Conservation (phyloP, 2,329 filamentous ascomycete species). For the Meredithiella fracta region DNA sequence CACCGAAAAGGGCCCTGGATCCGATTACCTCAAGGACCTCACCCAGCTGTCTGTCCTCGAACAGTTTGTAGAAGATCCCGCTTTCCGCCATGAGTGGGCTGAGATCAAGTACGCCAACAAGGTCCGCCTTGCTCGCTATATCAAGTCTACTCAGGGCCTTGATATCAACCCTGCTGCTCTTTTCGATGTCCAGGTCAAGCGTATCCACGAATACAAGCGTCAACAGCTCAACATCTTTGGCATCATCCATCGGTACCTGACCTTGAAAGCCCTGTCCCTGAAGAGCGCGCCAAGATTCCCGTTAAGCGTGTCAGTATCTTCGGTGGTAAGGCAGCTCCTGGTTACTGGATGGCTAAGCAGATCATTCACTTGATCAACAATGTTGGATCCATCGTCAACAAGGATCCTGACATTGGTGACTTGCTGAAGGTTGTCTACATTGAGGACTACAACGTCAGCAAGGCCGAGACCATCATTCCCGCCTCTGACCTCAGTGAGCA, state of each 20-base stretch:
- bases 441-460: constrained; percentile 98
- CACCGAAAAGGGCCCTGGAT: constrained; percentile 30
- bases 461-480: constrained; percentile 90
- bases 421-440: constrained; percentile 93
- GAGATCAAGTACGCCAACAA: constrained; percentile 98
- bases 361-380: constrained; percentile 94
- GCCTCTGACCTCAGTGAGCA: constrained; percentile 96
- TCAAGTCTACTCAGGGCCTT: constrained; percentile 65
- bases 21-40: constrained; percentile 73
- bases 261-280: constrained; percentile 72
- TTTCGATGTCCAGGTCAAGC: constrained; percentile 96
- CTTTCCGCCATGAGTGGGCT: constrained; percentile 85
- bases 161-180: constrained; percentile 73
- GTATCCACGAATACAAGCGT: constrained; percentile 98
- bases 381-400: constrained; percentile 80
- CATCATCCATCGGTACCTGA: constrained; percentile 84
- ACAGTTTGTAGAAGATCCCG: constrained; percentile 65
- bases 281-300: constrained; percentile 78
- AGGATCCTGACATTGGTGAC: constrained; percentile 80
- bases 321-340: constrained; percentile 90
- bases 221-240: constrained; percentile 99
- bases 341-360: constrained; percentile 99
- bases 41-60: constrained; percentile 77
- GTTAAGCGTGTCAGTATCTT: constrained; percentile 87
- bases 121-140: constrained; percentile 75